Evolutionary conservation across 805 yeast genomes (phyloP), one percentile per base, ranked within the genome.

Genomic region (Zygoascus bituminiphila): DNA sequence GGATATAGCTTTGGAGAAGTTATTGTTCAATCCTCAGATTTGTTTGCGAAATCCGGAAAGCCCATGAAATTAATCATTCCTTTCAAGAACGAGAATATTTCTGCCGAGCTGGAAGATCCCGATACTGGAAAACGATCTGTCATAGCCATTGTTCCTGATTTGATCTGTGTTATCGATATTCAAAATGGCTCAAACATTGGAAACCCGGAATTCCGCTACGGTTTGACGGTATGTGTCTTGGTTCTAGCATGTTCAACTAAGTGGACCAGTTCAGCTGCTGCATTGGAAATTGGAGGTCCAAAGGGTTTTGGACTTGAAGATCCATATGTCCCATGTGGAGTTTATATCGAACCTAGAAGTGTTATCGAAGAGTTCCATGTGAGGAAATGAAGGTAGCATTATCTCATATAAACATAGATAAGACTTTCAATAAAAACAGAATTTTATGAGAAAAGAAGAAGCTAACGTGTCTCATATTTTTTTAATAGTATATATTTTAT

Each of bases 81-180:
- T 21, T 73, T 73, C 67, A 70, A 73, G 57, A 73, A 73, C 53
- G 77, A 73, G 52, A 73, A 73, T 56, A 67, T 73, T 20, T 58
- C 58, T 29, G 68, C 70, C 25, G 61, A 60, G 44, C 24, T 63
- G 22, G 26, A 6, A 4, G 37, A 44, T 44, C 14, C 44, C 21
- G 35, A 48, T 1, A 43, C 38, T n/a, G 61, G 59, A 5, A 20
- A 25, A 15, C 57, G 60, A 20, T 57, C 65, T 42, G 56, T 63
- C n/a, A 62, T 70, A 9, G 63, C 71, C 47, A 63, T 72, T 4
- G 76, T 71, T 36, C 77, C 77, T n/a, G 76, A 72, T 54, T 52
- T 72, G 46, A 70, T 72, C 50, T 53, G 74, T 1, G 72, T 72
- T 6, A 54, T 66, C 42, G 73, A 72, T 54, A 57, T 65, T 8